Evolutionary conservation across 192 early-diverging fungal species (phyloP), one percentile per base, ranked within the genome.

Genomic region (Coemansia reversa): DNA sequence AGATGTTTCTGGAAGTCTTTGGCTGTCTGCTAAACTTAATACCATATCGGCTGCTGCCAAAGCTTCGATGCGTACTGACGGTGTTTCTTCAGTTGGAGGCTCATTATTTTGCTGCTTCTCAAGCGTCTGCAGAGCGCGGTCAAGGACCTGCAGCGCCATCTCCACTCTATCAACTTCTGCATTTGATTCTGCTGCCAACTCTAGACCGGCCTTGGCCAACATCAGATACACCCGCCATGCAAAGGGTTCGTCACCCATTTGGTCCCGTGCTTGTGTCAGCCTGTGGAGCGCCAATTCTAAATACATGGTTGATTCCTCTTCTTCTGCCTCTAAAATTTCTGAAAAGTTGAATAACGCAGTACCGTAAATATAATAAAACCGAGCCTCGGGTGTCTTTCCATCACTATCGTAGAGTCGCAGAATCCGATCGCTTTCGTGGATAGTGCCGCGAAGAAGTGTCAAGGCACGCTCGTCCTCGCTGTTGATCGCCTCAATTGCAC

Each of bases 361-460:
- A 2, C 84, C 84, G 58, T 85, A 87, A 25, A 87, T 76, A 23
- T 70, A 81, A 58, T 84, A 81, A 62, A 87, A 84, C 22, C 72
- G 70, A 0, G 86, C 70, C 11, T 83, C 70, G 9, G 84, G 32
- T 18, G 19, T 20, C 51, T 7, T 6, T 7, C 45, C 47, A 18
- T 66, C 60, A 9, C 30, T 20, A 54, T 74, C 63, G 51, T 70
- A 57, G 32, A 71, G 22, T 2, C 83, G 81, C n/a, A 87, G 70
- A 11, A 85, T 58, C 28, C 83, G 74, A 63, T 87, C 86, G 65
- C 86, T 82, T 57, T 87, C 86, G 55, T 87, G 86, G 28, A 87
- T 71, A 23, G 81, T 75, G 22, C 86, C 86, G 22, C 86, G 82
- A 42, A 85, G 73, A 24, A 85, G 67, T 4, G 72, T 70, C 0